phyloP scores from a whole-genome alignment of 345 rosid genomes.

The Dipteronia sinensis region DNA sequence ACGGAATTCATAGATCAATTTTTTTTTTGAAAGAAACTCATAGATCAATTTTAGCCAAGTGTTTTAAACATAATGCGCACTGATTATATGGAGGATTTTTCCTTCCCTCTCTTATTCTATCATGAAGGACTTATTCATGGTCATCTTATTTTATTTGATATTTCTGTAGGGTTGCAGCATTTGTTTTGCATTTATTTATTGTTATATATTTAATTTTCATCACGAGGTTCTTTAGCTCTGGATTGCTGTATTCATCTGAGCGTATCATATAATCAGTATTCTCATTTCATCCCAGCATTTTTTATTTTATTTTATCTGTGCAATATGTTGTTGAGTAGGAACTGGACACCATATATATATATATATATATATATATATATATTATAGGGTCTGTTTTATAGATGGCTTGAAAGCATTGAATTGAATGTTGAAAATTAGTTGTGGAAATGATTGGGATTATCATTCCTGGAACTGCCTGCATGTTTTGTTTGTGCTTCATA shows the following conservation, averaged over 20 bases:
- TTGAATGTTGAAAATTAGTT: neutral
- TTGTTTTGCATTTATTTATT: neutral
- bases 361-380: no score
- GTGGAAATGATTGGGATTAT: neutral
- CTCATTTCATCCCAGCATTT: neutral
- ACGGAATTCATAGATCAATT: constrained; percentile 2
- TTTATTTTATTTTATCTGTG: neutral
- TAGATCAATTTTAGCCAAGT: neutral
- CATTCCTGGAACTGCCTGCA: neutral
- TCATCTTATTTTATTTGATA: neutral
- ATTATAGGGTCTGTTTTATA: neutral
- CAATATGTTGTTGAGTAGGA: constrained; percentile 3
- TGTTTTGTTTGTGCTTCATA: neutral
- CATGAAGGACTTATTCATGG: neutral
- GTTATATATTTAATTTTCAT: neutral
- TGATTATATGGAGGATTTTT: neutral
- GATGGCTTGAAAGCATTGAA: neutral
- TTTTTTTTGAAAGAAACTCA: neutral
- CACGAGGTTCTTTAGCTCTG: neutral
- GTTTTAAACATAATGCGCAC: constrained; percentile 3
- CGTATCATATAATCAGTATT: neutral
- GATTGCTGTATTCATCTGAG: neutral
- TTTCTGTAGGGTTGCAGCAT: neutral
- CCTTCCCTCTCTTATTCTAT: constrained; percentile 7
- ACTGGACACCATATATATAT: neutral